Evolutionary conservation across 305 asterid species (phyloP).

Genomic region (Galium porrigens): DNA sequence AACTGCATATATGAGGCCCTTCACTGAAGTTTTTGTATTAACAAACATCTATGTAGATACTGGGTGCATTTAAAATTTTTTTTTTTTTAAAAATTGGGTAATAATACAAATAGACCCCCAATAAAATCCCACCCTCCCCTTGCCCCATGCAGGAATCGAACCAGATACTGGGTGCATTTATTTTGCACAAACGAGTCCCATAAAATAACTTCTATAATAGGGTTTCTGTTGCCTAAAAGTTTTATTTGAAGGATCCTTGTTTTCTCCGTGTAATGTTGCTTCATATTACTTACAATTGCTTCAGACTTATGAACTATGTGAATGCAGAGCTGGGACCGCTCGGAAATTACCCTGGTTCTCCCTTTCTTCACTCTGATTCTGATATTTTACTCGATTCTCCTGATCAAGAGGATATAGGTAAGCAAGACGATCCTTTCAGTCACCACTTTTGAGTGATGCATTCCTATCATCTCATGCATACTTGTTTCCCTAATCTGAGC

Average conservation of each 20-base stretch:
- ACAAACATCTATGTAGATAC: neutral
- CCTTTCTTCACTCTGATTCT: slow-evolving; percentile 85
- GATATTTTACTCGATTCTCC: slow-evolving; percentile 88
- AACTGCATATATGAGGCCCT: neutral
- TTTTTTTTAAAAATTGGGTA: too few relatives aligned
- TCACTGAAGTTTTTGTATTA: neutral
- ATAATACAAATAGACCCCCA: too few relatives aligned
- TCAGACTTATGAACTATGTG: neutral
- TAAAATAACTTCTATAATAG: neutral
- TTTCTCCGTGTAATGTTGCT: neutral
- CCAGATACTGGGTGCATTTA: neutral
- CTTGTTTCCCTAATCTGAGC: slow-evolving; percentile 6
- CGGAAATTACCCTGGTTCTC: slow-evolving; percentile 85
- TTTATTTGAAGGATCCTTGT: neutral
- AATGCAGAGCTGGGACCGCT: slow-evolving; percentile 87
- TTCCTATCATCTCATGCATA: neutral
- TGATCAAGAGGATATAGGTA: slow-evolving; percentile 80
- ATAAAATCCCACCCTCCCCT: too few relatives aligned
- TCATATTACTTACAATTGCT: neutral
- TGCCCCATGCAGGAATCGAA: too few relatives aligned
- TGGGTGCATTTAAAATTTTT: neutral
- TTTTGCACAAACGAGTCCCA: neutral
- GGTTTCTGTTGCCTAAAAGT: neutral
- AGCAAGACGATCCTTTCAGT: slow-evolving; percentile 14
- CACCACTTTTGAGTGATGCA: neutral